Conservation (phyloP, 306 rosid species). For the Clitoria ternatea region DNA sequence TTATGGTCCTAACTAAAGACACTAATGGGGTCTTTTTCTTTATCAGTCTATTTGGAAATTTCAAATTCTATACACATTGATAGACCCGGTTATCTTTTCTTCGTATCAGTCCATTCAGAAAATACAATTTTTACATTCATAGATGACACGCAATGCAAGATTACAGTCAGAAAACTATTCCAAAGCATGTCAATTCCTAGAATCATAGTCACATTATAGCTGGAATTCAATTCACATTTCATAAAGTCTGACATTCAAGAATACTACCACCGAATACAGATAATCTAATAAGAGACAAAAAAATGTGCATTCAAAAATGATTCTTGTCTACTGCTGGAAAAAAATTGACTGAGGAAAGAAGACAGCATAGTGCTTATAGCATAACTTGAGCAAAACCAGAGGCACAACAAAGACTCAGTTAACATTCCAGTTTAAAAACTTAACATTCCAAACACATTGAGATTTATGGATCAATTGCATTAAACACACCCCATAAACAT, state of each 20-base stretch:
- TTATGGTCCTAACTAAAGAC: conserved; percentile 2
- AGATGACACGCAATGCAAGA: conserved; percentile 15
- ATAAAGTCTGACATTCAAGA: conserved; percentile 14
- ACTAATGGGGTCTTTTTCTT: conserved; percentile 5
- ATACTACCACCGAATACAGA: too few relatives aligned
- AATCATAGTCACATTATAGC: neutral
- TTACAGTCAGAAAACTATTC: neutral
- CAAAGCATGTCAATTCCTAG: conserved; percentile 8
- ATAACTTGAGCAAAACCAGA: neutral
- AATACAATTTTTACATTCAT: conserved; percentile 1
- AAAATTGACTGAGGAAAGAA: neutral
- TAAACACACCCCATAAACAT: conserved; percentile 15
- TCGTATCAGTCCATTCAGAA: conserved; percentile 5
- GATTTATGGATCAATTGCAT: neutral
- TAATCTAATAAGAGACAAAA: conserved; percentile 15
- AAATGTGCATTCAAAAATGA: neutral
- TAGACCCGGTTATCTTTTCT: neutral
- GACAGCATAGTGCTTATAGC: neutral
- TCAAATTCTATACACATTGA: conserved; percentile 7
- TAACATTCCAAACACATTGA: conserved; percentile 6
- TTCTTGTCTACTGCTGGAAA: conserved; percentile 4
- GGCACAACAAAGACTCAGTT: conserved; percentile 23
- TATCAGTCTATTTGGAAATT: conserved; percentile 15
- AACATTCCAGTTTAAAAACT: conserved; percentile 2
- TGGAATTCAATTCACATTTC: conserved; percentile 6